phyloP scores from a whole-genome alignment of 768 basidiomycete species.

The Lentinus brumalis region DNA sequence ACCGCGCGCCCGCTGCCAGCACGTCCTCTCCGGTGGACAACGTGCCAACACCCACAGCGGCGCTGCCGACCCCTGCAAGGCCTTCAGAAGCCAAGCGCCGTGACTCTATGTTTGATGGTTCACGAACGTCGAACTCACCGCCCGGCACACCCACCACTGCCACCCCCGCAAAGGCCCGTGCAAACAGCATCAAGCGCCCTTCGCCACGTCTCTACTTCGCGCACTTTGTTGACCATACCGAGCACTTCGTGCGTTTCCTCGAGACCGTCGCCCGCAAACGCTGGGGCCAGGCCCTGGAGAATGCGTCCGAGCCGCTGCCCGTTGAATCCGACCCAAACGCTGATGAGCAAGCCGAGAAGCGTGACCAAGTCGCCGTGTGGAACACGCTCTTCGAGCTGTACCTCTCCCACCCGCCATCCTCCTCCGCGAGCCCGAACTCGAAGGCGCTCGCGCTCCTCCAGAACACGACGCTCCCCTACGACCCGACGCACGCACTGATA shows the following conservation, averaged over 20 bases:
- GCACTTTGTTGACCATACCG: constrained; percentile 89
- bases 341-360: constrained; percentile 54
- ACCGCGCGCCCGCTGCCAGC: constrained; percentile 46
- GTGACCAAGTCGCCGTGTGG: constrained; percentile 87
- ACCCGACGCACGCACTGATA: constrained; percentile 91
- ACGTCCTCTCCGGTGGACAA: constrained; percentile 13
- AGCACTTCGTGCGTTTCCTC: constrained; percentile 82
- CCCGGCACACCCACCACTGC: constrained; percentile 24
- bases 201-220: constrained; percentile 90
- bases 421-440: constrained; percentile 39
- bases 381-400: constrained; percentile 95
- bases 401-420: constrained; percentile 55
- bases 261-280: constrained; percentile 80
- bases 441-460: constrained; percentile 78
- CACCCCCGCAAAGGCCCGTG: constrained; percentile 22
- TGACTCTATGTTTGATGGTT: constrained; percentile 37
- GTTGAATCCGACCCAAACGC: constrained; percentile 23
- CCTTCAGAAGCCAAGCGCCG: constrained; percentile 22
- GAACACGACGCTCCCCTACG: constrained; percentile 69
- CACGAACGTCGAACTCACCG: constrained; percentile 31
- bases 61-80: constrained; percentile 21
- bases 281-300: constrained; percentile 76
- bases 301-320: constrained; percentile 14
- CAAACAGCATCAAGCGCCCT: constrained; percentile 51
- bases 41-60: constrained; percentile 2